phyloP scores from a whole-genome alignment of 345 rosid species.

The Raphanus raphanistrum region DNA sequence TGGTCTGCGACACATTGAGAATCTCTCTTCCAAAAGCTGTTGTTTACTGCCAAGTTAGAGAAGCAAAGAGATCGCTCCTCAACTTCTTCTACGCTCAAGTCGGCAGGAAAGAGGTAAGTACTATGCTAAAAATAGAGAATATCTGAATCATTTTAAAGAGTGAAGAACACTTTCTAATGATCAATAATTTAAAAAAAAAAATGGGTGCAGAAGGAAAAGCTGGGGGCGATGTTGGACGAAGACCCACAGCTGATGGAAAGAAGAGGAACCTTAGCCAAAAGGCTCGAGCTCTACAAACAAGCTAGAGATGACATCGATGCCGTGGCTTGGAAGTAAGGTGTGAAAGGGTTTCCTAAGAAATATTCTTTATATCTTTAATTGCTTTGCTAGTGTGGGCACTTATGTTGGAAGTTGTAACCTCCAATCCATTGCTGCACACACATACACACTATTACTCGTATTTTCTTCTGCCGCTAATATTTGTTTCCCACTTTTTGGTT shows the following conservation, averaged over 20 bases:
- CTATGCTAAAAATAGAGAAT: background rate
- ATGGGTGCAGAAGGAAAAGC: slow-evolving; percentile 72
- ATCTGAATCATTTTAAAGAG: background rate
- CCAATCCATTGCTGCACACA: slow-evolving; percentile 21
- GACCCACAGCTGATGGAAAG: slow-evolving; percentile 95
- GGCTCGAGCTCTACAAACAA: slow-evolving; percentile 91
- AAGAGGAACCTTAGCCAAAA: slow-evolving; percentile 69
- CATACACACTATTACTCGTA: slow-evolving; percentile 4
- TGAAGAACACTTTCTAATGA: background rate
- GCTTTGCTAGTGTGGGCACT: slow-evolving; percentile 25
- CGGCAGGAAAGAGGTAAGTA: slow-evolving; percentile 81
- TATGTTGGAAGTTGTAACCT: slow-evolving; percentile 21
- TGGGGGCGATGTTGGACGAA: slow-evolving; percentile 92
- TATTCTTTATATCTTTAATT: slow-evolving; percentile 29
- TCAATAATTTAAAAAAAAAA: background rate
- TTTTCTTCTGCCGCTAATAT: slow-evolving; percentile 18
- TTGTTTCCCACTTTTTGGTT: slow-evolving; percentile 26
- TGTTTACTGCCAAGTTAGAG: slow-evolving; percentile 92
- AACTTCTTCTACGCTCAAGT: slow-evolving; percentile 83
- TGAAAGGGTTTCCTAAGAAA: slow-evolving; percentile 7
- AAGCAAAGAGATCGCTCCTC: slow-evolving; percentile 89
- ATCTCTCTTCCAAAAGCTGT: slow-evolving; percentile 97
- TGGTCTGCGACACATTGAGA: slow-evolving; percentile 90
- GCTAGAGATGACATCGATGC: slow-evolving; percentile 93
- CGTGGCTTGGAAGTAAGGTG: slow-evolving; percentile 81